Evolutionary conservation across 345 rosid genomes (phyloP).

Genomic region (Populus euphratica): DNA sequence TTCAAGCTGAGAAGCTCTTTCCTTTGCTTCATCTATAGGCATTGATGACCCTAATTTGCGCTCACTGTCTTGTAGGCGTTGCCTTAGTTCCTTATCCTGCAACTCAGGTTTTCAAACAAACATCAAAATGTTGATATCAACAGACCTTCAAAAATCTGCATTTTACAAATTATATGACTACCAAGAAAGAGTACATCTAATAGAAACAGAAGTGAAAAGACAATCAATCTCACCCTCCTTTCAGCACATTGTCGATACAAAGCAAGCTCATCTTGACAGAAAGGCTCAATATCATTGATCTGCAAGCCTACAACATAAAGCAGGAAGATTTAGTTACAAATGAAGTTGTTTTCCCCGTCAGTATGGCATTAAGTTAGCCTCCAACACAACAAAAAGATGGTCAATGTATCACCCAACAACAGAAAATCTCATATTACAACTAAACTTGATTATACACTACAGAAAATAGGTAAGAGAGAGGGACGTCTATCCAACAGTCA

Average conservation of each 20-base stretch:
- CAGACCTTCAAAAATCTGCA: neutral
- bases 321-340: neutral
- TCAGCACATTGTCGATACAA: slow-evolving; percentile 76
- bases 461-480: too few relatives aligned
- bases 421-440: too few relatives aligned
- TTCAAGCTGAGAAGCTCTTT: slow-evolving; percentile 74
- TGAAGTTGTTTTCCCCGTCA: neutral
- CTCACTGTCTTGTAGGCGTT: slow-evolving; percentile 83
- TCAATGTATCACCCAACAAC: too few relatives aligned
- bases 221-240: slow-evolving; percentile 50
- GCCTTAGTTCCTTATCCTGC: slow-evolving; percentile 81
- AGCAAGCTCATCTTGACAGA: slow-evolving; percentile 90
- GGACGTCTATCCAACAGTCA: too few relatives aligned
- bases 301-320: slow-evolving; percentile 59
- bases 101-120: slow-evolving; percentile 15
- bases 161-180: neutral
- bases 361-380: too few relatives aligned
- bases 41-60: slow-evolving; percentile 78
- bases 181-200: neutral
- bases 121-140: slow-evolving; percentile 10
- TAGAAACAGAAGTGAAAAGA: neutral
- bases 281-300: slow-evolving; percentile 83
- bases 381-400: too few relatives aligned
- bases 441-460: too few relatives aligned
- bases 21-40: slow-evolving; percentile 73